These are phyloP conservation scores for Alternaria hordeiaustralica DNA, from an alignment of 2,329 filamentous ascomycete species.

Conservation along the genomic window DNA sequence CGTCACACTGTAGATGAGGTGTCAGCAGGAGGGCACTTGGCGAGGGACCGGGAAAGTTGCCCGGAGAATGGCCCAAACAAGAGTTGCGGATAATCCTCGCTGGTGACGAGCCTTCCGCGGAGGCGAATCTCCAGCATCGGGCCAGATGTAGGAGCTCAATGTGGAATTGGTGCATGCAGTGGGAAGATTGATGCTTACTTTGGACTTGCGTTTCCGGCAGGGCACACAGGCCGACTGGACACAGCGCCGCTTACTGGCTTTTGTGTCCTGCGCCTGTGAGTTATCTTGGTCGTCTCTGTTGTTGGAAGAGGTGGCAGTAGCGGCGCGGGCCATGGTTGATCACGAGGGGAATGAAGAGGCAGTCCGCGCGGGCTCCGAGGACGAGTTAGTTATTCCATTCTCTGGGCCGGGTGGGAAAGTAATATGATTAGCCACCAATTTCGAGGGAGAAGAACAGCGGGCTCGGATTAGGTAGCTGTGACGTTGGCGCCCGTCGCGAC, in stretches of 20 bases:
- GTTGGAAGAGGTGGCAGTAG: conserved; percentile 23
- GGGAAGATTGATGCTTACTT: conserved; percentile 42
- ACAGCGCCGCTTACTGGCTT: conserved; percentile 43
- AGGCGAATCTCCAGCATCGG: conserved; percentile 19
- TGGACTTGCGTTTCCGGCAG: conserved; percentile 60
- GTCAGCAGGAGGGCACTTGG: conserved; percentile 19
- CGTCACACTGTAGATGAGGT: conserved; percentile 55
- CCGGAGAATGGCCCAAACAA: conserved; percentile 1
- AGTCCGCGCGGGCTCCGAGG: conserved; percentile 28
- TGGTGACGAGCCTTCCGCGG: conserved; percentile 24
- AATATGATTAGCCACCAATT: conserved; percentile 16
- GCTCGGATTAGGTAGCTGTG: conserved; percentile 12
- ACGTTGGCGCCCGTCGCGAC: conserved; percentile 18
- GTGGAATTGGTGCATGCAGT: not conserved
- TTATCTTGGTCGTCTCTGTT: conserved; percentile 29
- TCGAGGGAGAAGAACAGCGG: conserved; percentile 2
- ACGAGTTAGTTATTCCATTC: conserved; percentile 24
- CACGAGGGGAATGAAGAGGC: conserved; percentile 11
- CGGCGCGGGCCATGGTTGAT: conserved; percentile 39
- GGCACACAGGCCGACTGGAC: conserved; percentile 55
- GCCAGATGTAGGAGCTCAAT: not conserved
- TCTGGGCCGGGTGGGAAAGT: conserved; percentile 6
- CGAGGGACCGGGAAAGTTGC: not conserved
- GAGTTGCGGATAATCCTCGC: not conserved
- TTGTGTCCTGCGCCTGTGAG: conserved; percentile 25